Conservation (phyloP, 148 eudicot species). For the Nepenthes mirabilis region DNA sequence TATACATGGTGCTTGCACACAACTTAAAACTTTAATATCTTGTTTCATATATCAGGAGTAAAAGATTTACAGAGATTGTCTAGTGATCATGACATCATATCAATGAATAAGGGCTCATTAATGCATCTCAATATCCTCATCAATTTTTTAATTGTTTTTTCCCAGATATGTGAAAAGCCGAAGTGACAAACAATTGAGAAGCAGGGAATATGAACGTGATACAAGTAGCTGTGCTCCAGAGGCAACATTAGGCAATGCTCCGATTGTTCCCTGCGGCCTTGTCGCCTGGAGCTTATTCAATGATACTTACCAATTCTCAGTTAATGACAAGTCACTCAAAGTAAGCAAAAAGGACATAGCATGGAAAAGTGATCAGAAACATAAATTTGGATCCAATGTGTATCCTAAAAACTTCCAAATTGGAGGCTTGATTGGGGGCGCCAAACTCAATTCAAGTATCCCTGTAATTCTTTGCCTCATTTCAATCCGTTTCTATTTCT, state of each 20-base stretch:
- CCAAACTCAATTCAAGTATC: constrained; percentile 41
- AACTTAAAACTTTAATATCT: too few relatives aligned
- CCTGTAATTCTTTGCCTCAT: constrained; percentile 36
- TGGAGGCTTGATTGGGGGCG: constrained; percentile 55
- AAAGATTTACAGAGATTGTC: too few relatives aligned
- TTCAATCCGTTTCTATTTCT: not conserved
- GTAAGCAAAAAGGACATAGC: constrained; percentile 60
- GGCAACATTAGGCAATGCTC: constrained; percentile 4
- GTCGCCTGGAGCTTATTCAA: constrained; percentile 96
- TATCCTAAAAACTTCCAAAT: constrained; percentile 80
- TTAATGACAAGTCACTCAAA: constrained; percentile 17
- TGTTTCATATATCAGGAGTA: too few relatives aligned
- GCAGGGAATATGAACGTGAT: not conserved
- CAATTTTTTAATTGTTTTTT: not conserved
- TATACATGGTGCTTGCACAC: too few relatives aligned
- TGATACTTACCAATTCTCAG: constrained; percentile 54
- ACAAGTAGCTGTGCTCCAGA: constrained; percentile 4
- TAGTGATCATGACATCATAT: too few relatives aligned
- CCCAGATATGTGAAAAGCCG: constrained; percentile 15
- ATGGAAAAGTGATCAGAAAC: constrained; percentile 65
- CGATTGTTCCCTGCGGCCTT: constrained; percentile 81
- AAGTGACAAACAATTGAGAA: constrained; percentile 13
- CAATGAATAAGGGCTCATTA: not conserved
- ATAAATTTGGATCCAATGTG: constrained; percentile 68
- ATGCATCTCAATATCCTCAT: not conserved